These are phyloP conservation scores for Cymbopogon flexuosus DNA, from an alignment of 202 grass and related monocot species.

Conservation along the genomic window DNA sequence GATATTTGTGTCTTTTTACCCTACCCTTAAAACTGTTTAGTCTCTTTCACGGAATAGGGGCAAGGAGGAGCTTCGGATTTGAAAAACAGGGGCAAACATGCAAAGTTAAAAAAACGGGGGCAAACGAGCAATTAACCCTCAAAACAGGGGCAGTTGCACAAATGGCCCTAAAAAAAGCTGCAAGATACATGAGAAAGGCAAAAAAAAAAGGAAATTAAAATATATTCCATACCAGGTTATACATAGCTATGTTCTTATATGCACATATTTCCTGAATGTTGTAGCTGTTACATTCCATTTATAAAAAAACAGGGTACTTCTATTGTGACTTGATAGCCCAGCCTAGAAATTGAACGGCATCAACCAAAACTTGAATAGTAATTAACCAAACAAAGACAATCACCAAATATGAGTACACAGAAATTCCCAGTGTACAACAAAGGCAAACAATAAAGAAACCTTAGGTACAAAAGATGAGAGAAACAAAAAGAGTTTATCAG, in stretches of 20 bases:
- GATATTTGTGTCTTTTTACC: too few species aligned
- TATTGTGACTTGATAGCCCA: not conserved
- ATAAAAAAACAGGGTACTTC: not conserved
- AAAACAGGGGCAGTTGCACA: too few species aligned
- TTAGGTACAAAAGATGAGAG: conserved; percentile 9
- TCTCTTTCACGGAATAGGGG: too few species aligned
- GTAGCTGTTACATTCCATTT: not conserved
- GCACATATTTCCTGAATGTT: not conserved
- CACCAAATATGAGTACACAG: not conserved
- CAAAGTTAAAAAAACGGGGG: too few species aligned
- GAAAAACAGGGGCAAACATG: too few species aligned
- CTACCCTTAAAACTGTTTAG: too few species aligned
- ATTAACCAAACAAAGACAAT: conserved; percentile 5
- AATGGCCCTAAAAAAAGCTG: not conserved
- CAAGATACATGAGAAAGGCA: not conserved
- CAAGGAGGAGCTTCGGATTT: too few species aligned
- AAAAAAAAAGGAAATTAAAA: not conserved
- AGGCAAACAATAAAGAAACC: conserved; percentile 18
- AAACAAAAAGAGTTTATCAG: conserved; percentile 30
- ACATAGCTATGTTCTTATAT: not conserved
- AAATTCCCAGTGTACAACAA: conserved; percentile 17
- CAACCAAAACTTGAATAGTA: conserved; percentile 22
- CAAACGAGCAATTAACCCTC: too few species aligned
- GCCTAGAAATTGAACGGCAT: not conserved
- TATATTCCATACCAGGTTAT: not conserved